phyloP scores from a whole-genome alignment of 2,329 filamentous ascomycete species.

The Waltergamsia citrina region DNA sequence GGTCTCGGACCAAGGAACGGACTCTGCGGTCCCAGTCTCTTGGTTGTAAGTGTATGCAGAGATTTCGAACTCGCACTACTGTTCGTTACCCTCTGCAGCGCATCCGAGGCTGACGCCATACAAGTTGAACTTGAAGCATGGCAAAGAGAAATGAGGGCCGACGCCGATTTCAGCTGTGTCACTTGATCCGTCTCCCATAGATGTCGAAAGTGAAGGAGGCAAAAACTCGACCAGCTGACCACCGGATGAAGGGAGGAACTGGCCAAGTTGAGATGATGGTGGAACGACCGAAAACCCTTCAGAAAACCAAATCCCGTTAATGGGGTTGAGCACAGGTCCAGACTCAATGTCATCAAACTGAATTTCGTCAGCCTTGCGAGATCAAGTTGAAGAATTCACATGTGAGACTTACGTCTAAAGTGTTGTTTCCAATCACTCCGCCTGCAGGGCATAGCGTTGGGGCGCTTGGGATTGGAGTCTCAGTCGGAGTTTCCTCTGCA shows the following conservation, averaged over 20 bases:
- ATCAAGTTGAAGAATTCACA: no score
- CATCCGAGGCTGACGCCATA: constrained; percentile 28
- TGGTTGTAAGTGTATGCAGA: constrained; percentile 29
- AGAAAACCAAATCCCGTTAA: constrained; percentile 30
- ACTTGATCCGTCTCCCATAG: constrained; percentile 13
- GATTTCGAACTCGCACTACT: constrained; percentile 30
- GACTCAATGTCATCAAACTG: constrained; percentile 26
- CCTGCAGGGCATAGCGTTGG: constrained; percentile 17
- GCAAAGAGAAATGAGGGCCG: constrained; percentile 22
- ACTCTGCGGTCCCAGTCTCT: constrained; percentile 19
- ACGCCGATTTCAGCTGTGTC: constrained; percentile 29
- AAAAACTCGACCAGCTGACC: constrained; percentile 29
- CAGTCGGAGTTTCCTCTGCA: no score
- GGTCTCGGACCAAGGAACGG: constrained; percentile 28
- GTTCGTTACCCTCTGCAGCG: constrained; percentile 20
- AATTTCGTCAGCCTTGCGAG: no score
- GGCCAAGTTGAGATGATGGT: constrained; percentile 19
- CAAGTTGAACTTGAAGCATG: constrained; percentile 29
- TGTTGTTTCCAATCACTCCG: constrained; percentile 24
- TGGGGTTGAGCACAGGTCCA: constrained; percentile 28
- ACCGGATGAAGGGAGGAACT: constrained; percentile 27
- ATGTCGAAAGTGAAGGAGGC: constrained; percentile 21
- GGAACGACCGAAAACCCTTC: constrained; percentile 28
- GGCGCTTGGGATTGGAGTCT: no score
- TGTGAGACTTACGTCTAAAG: constrained; percentile 26